phyloP scores from a whole-genome alignment of 495 filamentous ascomycete species.

The Mytilinidion resinicola region DNA sequence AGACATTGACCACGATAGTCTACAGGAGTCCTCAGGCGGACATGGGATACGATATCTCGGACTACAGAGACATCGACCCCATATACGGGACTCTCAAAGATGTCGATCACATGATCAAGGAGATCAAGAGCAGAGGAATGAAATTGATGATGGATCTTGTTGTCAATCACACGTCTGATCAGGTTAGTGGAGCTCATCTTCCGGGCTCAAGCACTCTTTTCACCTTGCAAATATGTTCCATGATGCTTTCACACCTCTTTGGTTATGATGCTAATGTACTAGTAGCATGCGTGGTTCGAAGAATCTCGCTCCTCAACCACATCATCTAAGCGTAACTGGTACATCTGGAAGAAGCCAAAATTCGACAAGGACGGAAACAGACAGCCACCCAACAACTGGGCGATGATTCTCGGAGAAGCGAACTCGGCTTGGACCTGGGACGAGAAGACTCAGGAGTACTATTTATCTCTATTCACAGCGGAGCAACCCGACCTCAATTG shows the following conservation, averaged over 20 bases:
- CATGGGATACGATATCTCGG: constrained; percentile 41
- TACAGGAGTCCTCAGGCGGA: constrained; percentile 39
- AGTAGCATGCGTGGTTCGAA: constrained; percentile 51
- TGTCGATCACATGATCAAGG: constrained; percentile 46
- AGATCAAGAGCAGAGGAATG: constrained; percentile 46
- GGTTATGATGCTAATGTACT: not conserved
- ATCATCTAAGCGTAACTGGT: constrained; percentile 53
- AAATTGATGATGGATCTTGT: constrained; percentile 53
- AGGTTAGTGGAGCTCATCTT: constrained; percentile 17
- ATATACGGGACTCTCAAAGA: constrained; percentile 52
- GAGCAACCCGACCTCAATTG: constrained; percentile 54
- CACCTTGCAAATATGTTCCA: not conserved
- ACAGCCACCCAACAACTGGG: constrained; percentile 56
- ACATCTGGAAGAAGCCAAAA: constrained; percentile 50
- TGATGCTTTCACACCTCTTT: not conserved
- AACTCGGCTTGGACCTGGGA: constrained; percentile 52
- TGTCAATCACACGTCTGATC: constrained; percentile 53
- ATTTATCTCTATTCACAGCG: constrained; percentile 46
- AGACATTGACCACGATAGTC: constrained; percentile 10
- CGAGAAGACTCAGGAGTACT: constrained; percentile 47
- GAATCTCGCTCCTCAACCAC: constrained; percentile 44
- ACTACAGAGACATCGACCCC: constrained; percentile 34
- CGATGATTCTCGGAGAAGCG: constrained; percentile 44
- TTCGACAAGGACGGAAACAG: constrained; percentile 46
- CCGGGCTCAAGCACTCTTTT: not conserved